A percentile compares a stretch with the other conserved stretches of the same genome.
Evolutionary conservation across 139 green algal species (phyloP).

Genomic region (Chlorella sp.): DNA sequence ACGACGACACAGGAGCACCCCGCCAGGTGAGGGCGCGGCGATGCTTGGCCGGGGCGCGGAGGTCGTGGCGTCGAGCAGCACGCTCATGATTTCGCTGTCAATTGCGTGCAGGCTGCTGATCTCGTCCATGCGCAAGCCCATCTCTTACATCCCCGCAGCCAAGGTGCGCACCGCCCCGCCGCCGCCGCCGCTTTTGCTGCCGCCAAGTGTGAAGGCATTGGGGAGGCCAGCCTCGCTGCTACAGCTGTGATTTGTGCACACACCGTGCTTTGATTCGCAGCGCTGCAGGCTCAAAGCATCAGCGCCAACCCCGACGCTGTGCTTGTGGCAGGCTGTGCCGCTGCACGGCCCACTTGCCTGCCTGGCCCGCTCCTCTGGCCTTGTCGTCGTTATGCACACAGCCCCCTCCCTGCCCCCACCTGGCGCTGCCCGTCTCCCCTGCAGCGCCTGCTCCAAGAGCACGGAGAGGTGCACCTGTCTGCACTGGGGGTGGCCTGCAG

Average conservation of each 20-base stretch:
- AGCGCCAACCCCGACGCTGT: background rate
- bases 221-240: no score
- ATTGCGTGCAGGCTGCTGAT: conserved; percentile 68
- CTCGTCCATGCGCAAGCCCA: conserved; percentile 73
- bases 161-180: conserved; percentile 18
- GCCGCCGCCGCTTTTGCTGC: no score
- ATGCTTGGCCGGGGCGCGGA: background rate
- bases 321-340: background rate
- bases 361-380: background rate
- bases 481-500: conserved; percentile 85
- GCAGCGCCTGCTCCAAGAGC: conserved; percentile 76
- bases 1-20: conserved; percentile 22
- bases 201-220: no score
- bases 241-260: no score
- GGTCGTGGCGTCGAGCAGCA: background rate
- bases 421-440: background rate
- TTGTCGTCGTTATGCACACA: background rate
- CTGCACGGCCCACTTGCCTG: no score
- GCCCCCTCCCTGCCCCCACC: background rate
- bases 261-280: background rate
- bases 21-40: background rate
- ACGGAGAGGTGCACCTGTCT: conserved; percentile 87
- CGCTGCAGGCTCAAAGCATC: no score
- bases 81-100: background rate
- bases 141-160: conserved; percentile 76